phyloP scores from a whole-genome alignment of 768 basidiomycete genomes.

The Pulveroboletus ravenelii region DNA sequence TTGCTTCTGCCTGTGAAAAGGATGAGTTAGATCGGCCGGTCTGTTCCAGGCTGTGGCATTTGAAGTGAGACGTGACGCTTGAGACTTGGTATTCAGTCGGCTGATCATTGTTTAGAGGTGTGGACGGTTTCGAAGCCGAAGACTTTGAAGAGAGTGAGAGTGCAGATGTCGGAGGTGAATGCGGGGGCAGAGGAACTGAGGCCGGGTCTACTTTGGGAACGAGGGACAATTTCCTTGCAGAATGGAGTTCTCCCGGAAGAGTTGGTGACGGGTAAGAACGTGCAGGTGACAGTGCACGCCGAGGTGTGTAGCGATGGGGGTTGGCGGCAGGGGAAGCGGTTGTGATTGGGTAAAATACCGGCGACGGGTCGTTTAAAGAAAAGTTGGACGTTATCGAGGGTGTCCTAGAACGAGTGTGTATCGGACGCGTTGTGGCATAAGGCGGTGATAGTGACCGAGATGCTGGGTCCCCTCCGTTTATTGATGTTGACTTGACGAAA shows the following conservation, averaged over 20 bases:
- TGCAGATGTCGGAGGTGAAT: conserved; percentile 68
- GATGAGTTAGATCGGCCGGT: conserved; percentile 8
- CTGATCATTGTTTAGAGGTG: conserved; percentile 37
- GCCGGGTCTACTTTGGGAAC: conserved; percentile 47
- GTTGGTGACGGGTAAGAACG: conserved; percentile 28
- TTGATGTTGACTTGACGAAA: conserved; percentile 34
- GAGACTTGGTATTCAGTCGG: conserved; percentile 35
- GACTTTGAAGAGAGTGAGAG: conserved; percentile 78
- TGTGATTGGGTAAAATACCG: conserved; percentile 52
- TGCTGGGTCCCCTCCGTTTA: conserved; percentile 23
- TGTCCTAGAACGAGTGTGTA: conserved; percentile 23
- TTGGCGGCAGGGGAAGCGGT: conserved; percentile 52
- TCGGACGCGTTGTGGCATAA: conserved; percentile 29
- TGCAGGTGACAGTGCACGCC: conserved; percentile 33
- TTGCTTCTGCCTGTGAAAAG: conserved; percentile 12
- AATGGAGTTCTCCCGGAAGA: conserved; percentile 21
- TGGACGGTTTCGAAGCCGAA: conserved; percentile 53
- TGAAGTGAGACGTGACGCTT: conserved; percentile 42
- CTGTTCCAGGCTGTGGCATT: conserved; percentile 31
- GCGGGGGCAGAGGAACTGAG: conserved; percentile 56
- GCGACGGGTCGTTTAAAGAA: conserved; percentile 22
- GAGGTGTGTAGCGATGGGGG: conserved; percentile 47
- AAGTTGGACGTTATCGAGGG: conserved; percentile 29
- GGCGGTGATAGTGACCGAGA: conserved; percentile 38
- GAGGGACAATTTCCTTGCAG: conserved; percentile 12